Conservation (phyloP, 164 flowering plant species). For the Vitis riparia region DNA sequence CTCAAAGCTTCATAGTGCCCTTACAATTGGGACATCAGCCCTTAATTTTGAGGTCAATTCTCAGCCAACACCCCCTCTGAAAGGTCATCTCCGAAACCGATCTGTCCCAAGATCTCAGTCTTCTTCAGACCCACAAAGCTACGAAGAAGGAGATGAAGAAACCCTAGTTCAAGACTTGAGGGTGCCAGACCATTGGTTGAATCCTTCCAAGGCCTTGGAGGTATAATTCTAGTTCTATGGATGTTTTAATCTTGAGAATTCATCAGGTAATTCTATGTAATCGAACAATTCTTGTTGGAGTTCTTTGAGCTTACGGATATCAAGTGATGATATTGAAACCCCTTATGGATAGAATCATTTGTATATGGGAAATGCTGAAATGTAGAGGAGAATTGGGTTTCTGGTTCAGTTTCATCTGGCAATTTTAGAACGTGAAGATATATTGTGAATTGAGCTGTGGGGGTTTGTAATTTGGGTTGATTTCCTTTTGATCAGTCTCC, state of each 20-base stretch:
- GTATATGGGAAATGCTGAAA: too few species aligned
- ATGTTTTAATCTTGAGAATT: neutral
- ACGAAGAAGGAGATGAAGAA: conserved; percentile 27
- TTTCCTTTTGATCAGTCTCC: too few species aligned
- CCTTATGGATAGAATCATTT: too few species aligned
- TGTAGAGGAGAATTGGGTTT: too few species aligned
- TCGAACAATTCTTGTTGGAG: too few species aligned
- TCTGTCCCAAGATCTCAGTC: conserved; percentile 8
- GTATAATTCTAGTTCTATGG: conserved; percentile 24
- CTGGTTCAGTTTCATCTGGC: too few species aligned
- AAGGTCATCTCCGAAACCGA: neutral
- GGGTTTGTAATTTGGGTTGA: too few species aligned
- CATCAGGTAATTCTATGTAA: too few species aligned
- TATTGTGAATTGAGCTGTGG: too few species aligned
- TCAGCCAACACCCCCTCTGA: neutral
- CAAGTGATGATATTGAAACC: too few species aligned
- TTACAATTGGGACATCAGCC: neutral
- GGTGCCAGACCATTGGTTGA: conserved; percentile 72
- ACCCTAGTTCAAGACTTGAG: conserved; percentile 52
- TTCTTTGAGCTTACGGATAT: too few species aligned
- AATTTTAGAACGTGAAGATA: too few species aligned
- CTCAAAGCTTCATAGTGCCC: neutral
- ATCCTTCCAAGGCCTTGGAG: conserved; percentile 71
- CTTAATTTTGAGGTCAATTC: neutral
- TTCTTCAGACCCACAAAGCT: conserved; percentile 12